Percentiles rank a stretch among this genome's conserved stretches.
phyloP scores from a whole-genome alignment of 1,284 basidiomycete genomes.

The Ustilago vetiveriae region DNA sequence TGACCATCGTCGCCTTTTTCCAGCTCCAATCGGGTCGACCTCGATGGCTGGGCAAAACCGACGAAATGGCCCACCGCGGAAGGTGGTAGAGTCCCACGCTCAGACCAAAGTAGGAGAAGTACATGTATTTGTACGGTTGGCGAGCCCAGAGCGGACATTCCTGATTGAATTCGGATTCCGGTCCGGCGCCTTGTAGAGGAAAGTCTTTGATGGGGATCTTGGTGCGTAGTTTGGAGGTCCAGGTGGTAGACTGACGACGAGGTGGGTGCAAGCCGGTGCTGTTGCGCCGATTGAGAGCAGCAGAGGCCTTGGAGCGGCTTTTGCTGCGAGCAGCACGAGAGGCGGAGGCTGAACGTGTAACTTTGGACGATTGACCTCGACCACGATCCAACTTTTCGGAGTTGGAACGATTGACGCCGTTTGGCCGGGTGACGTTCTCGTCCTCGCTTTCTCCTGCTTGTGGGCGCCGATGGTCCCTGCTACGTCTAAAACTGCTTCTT shows the following conservation, averaged over 20 bases:
- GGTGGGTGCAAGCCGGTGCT: slow-evolving; percentile 5
- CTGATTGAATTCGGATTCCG: slow-evolving; percentile 55
- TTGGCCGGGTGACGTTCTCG: not conserved
- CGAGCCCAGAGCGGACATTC: slow-evolving; percentile 55
- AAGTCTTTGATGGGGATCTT: slow-evolving; percentile 57
- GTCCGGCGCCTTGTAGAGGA: slow-evolving; percentile 57
- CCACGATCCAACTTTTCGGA: slow-evolving; percentile 13
- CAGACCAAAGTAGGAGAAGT: slow-evolving; percentile 59
- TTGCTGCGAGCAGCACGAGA: slow-evolving; percentile 23
- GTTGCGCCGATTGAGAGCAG: not conserved
- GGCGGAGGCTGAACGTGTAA: slow-evolving; percentile 20
- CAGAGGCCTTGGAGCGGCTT: not conserved
- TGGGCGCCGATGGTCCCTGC: not conserved
- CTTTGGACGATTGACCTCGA: slow-evolving; percentile 1
- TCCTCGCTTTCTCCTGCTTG: not conserved
- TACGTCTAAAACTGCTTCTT: slow-evolving; percentile 15
- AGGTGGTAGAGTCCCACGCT: slow-evolving; percentile 52
- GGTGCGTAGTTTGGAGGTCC: slow-evolving; percentile 42
- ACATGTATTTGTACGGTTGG: slow-evolving; percentile 58
- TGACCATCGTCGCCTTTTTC: slow-evolving; percentile 57
- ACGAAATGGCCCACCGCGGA: slow-evolving; percentile 50
- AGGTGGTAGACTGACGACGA: slow-evolving; percentile 27
- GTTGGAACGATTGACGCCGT: slow-evolving; percentile 12
- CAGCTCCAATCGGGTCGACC: slow-evolving; percentile 57
- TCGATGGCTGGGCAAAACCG: slow-evolving; percentile 36